These are phyloP conservation scores for Cordyceps fumosorosea DNA, from an alignment of 2,329 filamentous ascomycete species.

Conservation along the genomic window DNA sequence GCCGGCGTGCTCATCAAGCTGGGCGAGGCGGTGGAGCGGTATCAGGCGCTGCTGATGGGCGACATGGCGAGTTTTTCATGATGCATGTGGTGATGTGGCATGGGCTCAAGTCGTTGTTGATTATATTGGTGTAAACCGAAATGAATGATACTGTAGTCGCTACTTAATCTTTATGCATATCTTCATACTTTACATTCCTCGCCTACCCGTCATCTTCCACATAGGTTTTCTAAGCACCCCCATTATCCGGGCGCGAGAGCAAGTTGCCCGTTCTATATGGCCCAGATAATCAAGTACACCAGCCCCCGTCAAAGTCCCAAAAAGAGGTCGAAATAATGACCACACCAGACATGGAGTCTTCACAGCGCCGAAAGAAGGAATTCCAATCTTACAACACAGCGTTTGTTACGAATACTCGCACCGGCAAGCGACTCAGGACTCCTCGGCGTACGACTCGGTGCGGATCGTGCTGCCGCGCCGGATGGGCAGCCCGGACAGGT, in stretches of 20 bases:
- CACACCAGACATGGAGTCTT: too few relatives aligned
- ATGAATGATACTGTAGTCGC: background rate
- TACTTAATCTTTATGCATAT: background rate
- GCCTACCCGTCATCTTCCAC: background rate
- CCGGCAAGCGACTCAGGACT: background rate
- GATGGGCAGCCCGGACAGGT: constrained; percentile 35
- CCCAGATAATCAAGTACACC: background rate
- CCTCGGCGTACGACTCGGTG: constrained; percentile 21
- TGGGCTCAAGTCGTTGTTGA: too few relatives aligned
- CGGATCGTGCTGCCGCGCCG: constrained; percentile 28
- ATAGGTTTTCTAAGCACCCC: background rate
- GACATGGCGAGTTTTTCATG: constrained; percentile 44
- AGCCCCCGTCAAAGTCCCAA: background rate
- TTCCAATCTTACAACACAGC: too few relatives aligned
- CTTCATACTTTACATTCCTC: background rate
- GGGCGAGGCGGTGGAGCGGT: constrained; percentile 75
- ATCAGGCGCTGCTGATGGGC: constrained; percentile 70
- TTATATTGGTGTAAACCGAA: background rate
- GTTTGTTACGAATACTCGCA: too few relatives aligned
- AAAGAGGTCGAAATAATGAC: background rate
- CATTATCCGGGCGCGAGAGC: background rate
- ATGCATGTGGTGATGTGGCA: background rate
- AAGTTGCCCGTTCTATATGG: background rate
- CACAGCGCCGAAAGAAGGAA: too few relatives aligned
- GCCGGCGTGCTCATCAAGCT: constrained; percentile 72